phyloP scores from a whole-genome alignment of 2,329 filamentous ascomycete genomes.

The Mycogone perniciosa region DNA sequence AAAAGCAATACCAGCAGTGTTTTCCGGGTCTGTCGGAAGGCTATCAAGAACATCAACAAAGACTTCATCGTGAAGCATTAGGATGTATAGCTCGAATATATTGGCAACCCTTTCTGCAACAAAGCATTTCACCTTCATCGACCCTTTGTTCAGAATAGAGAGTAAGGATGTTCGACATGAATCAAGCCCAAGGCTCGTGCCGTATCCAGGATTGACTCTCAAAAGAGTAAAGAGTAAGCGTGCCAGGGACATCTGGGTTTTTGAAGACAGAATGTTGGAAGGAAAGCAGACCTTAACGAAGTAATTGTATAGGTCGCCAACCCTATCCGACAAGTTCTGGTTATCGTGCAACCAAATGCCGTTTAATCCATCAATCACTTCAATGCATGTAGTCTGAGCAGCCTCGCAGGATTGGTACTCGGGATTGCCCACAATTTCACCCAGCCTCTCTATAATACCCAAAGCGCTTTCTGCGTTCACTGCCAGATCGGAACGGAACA shows the following conservation, averaged over 20 bases:
- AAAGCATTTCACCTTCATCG: constrained; percentile 67
- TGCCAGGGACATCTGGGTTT: constrained; percentile 60
- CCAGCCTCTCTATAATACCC: constrained; percentile 44
- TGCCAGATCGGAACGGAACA: constrained; percentile 50
- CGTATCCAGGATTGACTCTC: constrained; percentile 60
- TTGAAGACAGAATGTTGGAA: constrained; percentile 62
- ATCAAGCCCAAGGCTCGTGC: constrained; percentile 50
- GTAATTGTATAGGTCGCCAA: constrained; percentile 72
- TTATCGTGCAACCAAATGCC: constrained; percentile 55
- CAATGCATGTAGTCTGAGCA: constrained; percentile 60
- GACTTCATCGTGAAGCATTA: constrained; percentile 75
- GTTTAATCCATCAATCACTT: constrained; percentile 59
- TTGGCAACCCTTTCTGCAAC: constrained; percentile 63
- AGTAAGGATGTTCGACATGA: constrained; percentile 66
- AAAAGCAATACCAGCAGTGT: constrained; percentile 77
- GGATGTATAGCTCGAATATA: constrained; percentile 75
- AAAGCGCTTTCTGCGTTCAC: constrained; percentile 40
- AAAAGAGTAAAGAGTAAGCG: constrained; percentile 65
- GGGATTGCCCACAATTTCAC: constrained; percentile 46
- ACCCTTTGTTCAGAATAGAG: constrained; percentile 58
- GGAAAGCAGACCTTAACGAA: constrained; percentile 62
- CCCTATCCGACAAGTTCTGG: constrained; percentile 56
- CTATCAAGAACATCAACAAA: constrained; percentile 77
- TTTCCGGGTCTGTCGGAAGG: constrained; percentile 66
- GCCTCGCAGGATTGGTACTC: constrained; percentile 69